Conservation (phyloP, 176 grass and related monocot genomes). For the Themeda triandra region DNA sequence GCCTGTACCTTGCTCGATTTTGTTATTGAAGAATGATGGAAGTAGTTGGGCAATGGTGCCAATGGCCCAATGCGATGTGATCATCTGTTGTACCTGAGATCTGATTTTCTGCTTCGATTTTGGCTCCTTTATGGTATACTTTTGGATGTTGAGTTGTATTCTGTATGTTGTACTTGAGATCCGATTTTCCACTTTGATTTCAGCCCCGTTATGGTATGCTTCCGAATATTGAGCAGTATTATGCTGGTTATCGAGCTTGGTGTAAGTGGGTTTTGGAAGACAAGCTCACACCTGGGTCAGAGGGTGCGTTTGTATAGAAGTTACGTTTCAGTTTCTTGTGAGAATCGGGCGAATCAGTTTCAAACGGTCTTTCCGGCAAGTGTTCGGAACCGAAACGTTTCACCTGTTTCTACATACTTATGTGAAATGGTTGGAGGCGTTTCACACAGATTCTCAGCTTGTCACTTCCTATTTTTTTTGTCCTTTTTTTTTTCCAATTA, state of each 20-base stretch:
- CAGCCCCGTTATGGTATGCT: not conserved
- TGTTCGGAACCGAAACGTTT: not conserved
- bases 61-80: slow-evolving; percentile 16
- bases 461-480: not conserved
- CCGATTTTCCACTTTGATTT: not conserved
- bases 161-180: not conserved
- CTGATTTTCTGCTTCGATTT: not conserved
- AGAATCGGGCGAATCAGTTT: not conserved
- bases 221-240: not conserved
- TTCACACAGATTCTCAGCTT: not conserved
- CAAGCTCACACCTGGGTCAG: not conserved
- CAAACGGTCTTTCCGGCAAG: not conserved
- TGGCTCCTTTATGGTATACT: not conserved
- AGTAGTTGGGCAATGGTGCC: not conserved
- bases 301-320: not conserved
- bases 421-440: not conserved
- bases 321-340: not conserved
- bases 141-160: not conserved
- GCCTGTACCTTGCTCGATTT: not conserved
- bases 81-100: not conserved
- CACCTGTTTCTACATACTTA: not conserved
- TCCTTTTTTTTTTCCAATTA: not conserved
- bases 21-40: not conserved
- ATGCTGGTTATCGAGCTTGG: not conserved
- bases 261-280: not conserved